Conservation (phyloP, 176 grass and related monocot genomes). For the Carex parvula region DNA sequence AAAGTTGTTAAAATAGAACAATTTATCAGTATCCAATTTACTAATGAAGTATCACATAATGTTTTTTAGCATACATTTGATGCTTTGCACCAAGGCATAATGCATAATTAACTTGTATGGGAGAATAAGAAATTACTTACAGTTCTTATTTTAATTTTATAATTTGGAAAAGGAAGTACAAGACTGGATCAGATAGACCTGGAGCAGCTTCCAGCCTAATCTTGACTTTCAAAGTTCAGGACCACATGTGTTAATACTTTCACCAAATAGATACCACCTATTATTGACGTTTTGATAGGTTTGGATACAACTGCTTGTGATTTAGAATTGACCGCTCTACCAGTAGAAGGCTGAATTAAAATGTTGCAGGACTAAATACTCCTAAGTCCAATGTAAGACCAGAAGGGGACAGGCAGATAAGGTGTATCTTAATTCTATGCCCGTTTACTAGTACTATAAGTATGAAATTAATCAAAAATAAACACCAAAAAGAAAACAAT, state of each 20-base stretch:
- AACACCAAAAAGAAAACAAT: background rate
- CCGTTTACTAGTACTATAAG: background rate
- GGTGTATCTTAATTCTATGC: background rate
- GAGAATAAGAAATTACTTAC: background rate
- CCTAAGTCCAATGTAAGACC: background rate
- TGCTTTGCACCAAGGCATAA: background rate
- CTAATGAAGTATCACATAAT: background rate
- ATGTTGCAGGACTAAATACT: no score
- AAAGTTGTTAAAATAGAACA: background rate
- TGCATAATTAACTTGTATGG: constrained; percentile 4
- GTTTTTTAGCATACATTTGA: background rate
- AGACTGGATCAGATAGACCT: background rate
- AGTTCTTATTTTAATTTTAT: background rate
- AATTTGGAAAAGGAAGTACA: background rate
- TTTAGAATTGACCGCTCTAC: background rate
- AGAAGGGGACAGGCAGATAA: background rate
- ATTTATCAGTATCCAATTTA: background rate
- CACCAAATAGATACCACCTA: background rate
- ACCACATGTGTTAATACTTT: background rate
- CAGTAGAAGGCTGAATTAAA: background rate
- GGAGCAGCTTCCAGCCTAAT: background rate
- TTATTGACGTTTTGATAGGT: background rate
- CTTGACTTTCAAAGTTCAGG: background rate
- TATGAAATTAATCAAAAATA: constrained; percentile 13
- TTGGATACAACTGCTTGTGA: background rate